These are phyloP conservation scores for Tetrahymena malaccensis DNA, from an alignment of 73 alveolate species.

Conservation along the genomic window DNA sequence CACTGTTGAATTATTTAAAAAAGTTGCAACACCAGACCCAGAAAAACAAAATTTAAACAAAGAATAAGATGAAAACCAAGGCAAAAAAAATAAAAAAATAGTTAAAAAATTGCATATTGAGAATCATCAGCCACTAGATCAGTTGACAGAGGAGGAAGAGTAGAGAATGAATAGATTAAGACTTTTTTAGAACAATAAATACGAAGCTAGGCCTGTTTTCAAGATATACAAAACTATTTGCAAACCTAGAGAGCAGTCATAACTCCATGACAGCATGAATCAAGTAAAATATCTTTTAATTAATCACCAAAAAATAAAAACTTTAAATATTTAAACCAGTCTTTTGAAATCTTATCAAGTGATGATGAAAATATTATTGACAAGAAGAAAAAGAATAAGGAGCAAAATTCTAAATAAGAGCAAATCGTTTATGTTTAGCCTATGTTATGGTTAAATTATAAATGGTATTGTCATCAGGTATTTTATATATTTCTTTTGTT, in stretches of 20 bases:
- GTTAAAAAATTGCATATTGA: neutral
- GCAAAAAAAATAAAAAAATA: neutral
- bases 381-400: neutral
- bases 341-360: neutral
- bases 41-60: neutral
- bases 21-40: neutral
- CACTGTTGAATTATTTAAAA: conserved; percentile 22
- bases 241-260: neutral
- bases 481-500: neutral
- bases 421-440: neutral
- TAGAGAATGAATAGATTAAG: neutral
- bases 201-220: neutral
- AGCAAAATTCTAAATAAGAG: neutral
- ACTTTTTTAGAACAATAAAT: neutral
- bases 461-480: neutral
- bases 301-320: neutral
- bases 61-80: neutral
- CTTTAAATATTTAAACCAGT: neutral
- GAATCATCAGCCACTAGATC: neutral
- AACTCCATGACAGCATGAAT: neutral
- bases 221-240: neutral
- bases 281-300: neutral
- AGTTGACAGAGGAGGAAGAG: neutral
- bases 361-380: neutral
- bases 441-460: neutral